Base-by-base conservation (phyloP, 75 land plant genomes). In the Selaginella moellendorffii region DNA sequence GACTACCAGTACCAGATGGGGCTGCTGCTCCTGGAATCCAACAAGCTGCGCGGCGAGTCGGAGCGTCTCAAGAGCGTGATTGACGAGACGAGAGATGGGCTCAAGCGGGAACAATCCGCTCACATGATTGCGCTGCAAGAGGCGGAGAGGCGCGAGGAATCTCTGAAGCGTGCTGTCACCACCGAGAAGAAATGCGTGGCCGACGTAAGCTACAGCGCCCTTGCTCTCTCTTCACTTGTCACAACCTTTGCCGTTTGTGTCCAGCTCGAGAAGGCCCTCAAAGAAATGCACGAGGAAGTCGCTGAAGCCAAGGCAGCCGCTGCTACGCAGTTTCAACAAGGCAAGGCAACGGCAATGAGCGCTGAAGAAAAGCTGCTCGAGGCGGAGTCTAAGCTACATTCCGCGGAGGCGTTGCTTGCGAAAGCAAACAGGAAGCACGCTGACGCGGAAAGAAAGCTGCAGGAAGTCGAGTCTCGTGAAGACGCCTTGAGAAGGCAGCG, bases 1-100 rank as follows among this genome's bases (percentile, higher is more conserved):
- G 96, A 93, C 19, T 88, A 85, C 36, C 98, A 88, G 62, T 93
- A 85, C 61, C 82, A 88, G 24, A 93, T 93, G 98, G 98, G 98
- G 25, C 76, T 89, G 54, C 79, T 93, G 2, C 66, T 93, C 26
- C 80, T 93, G 63, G 90, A 93, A 69, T 83, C 85, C 68, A 83
- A 85, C 65, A 88, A 90, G 21, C 85, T 81, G 85, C 62, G 61
- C 23, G 62, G 78, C n/a, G 83, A 86, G 65, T 71, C 61, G 66
- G 90, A 89, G 46, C 80, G 83, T 36, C 46, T 83, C 23, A 80
- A 54, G 62, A 75, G 65, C 30, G 62, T 65, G 19, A 23, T 90
- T 28, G 67, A 36, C 2, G 91, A 95, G 59, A 77, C 78, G 25
- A 65, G 79, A 69, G 96, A 95, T 52, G 70, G 63, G 21, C 69